Evolutionary conservation across 2,329 filamentous ascomycete species (phyloP).

Genomic region (Emergomyces orientalis): DNA sequence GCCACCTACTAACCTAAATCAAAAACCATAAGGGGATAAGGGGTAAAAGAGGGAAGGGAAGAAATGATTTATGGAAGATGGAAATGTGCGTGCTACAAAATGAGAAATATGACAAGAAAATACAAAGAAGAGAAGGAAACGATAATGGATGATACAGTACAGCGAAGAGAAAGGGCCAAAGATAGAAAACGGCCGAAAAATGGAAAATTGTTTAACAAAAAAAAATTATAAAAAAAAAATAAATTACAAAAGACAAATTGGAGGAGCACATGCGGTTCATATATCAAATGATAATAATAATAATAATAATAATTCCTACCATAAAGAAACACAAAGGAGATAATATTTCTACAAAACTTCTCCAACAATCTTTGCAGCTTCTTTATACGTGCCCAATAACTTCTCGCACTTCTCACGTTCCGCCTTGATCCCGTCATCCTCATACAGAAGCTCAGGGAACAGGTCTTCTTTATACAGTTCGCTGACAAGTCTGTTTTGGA

Average conservation of each 20-base stretch:
- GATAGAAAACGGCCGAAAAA: background rate
- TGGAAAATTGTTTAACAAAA: background rate
- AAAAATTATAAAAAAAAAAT: background rate
- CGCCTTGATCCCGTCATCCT: slow-evolving; percentile 94
- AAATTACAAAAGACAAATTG: background rate
- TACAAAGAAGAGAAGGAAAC: background rate
- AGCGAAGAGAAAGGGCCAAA: background rate
- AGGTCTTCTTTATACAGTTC: slow-evolving; percentile 87
- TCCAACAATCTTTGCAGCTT: slow-evolving; percentile 95
- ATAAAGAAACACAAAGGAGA: slow-evolving; percentile 8
- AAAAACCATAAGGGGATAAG: background rate
- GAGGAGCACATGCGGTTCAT: background rate
- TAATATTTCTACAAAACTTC: slow-evolving; percentile 62
- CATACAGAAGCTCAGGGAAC: slow-evolving; percentile 89
- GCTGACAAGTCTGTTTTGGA: slow-evolving; percentile 92
- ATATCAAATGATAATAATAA: slow-evolving; percentile 5
- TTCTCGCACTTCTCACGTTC: slow-evolving; percentile 98
- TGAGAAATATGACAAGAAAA: background rate
- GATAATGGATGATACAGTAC: background rate
- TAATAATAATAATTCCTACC: slow-evolving; percentile 1
- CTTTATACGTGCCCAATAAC: slow-evolving; percentile 86
- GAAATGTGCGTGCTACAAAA: background rate
- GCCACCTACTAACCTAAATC: background rate
- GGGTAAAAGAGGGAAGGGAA: background rate
- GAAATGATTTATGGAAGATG: too few relatives aligned